Evolutionary conservation across 768 basidiomycete genomes (phyloP).

Genomic region (Strobilomyces confusus): DNA sequence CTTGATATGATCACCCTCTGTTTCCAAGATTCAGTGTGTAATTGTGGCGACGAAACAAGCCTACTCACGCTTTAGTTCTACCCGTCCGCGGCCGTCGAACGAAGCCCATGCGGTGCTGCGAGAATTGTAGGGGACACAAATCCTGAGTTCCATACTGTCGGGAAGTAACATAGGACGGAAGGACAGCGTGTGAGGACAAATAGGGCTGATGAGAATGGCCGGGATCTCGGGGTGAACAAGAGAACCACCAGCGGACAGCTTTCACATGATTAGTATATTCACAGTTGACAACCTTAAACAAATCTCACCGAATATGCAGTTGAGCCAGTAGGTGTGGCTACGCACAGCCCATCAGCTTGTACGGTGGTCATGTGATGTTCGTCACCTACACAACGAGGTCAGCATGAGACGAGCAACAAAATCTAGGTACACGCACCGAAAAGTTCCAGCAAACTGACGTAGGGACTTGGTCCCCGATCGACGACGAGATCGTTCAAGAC

Average conservation of each 20-base stretch:
- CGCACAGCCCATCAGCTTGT: constrained; percentile 93
- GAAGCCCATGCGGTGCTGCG: constrained; percentile 98
- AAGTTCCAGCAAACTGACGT: constrained; percentile 91
- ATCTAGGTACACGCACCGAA: constrained; percentile 66
- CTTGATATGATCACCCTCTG: constrained; percentile 99
- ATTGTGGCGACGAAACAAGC: neutral
- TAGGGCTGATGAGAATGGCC: constrained; percentile 92
- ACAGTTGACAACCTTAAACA: neutral
- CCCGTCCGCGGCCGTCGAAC: constrained; percentile 94
- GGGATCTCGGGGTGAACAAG: constrained; percentile 98
- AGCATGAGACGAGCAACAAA: constrained; percentile 1
- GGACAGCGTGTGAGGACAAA: constrained; percentile 97
- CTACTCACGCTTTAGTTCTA: constrained; percentile 88
- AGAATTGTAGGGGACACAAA: constrained; percentile 99
- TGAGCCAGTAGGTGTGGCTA: constrained; percentile 95
- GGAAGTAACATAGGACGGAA: constrained; percentile 99
- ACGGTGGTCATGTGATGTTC: constrained; percentile 99
- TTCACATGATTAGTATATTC: constrained; percentile 11
- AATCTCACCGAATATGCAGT: constrained; percentile 89
- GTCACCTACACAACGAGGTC: constrained; percentile 59
- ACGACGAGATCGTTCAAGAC: constrained; percentile 96
- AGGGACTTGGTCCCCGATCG: constrained; percentile 96
- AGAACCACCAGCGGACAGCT: constrained; percentile 95
- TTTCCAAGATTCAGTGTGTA: constrained; percentile 5
- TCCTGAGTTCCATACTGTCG: constrained; percentile 96